A percentile compares a stretch with the other conserved stretches of the same genome.
Evolutionary conservation across 2,329 filamentous ascomycete species (phyloP).

Genomic region (Mollisiaceae sp.): DNA sequence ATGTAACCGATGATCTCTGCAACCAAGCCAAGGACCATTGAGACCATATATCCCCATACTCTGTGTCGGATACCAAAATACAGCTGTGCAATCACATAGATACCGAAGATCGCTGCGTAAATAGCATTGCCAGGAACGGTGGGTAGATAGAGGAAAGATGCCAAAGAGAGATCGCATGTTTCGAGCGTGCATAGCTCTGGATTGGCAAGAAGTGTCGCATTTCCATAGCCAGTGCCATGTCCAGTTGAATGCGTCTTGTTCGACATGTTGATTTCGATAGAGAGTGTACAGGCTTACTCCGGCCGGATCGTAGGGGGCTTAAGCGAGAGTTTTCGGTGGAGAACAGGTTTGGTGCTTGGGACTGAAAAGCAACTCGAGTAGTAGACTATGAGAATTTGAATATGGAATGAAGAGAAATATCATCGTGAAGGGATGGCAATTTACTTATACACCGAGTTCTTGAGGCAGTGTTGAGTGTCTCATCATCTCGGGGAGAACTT

Average conservation of each 20-base stretch:
- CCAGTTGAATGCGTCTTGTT: slow-evolving; percentile 30
- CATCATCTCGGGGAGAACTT: not conserved
- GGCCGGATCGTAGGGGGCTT: not conserved
- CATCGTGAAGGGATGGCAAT: not conserved
- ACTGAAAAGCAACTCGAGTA: not conserved
- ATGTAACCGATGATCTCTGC: slow-evolving; percentile 59
- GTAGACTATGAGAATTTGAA: not conserved
- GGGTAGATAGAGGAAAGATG: slow-evolving; percentile 62
- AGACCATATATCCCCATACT: slow-evolving; percentile 60
- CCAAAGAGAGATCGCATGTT: slow-evolving; percentile 55
- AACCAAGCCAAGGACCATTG: slow-evolving; percentile 55
- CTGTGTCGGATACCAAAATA: slow-evolving; percentile 55
- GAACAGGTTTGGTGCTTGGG: not conserved
- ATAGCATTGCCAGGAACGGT: slow-evolving; percentile 61
- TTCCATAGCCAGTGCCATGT: slow-evolving; percentile 31
- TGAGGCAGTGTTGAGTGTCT: slow-evolving; percentile 10
- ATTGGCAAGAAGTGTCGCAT: slow-evolving; percentile 33
- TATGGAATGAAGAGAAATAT: not conserved
- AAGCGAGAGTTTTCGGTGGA: slow-evolving; percentile 3
- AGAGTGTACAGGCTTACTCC: too few species aligned
- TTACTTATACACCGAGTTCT: not conserved
- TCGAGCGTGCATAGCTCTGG: slow-evolving; percentile 37
- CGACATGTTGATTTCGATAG: slow-evolving; percentile 28
- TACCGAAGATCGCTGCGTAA: slow-evolving; percentile 55
- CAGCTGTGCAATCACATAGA: slow-evolving; percentile 50